These are phyloP conservation scores for Cutaneotrichosporon mucoides DNA, from an alignment of 1,284 basidiomycete species.

Conservation along the genomic window DNA sequence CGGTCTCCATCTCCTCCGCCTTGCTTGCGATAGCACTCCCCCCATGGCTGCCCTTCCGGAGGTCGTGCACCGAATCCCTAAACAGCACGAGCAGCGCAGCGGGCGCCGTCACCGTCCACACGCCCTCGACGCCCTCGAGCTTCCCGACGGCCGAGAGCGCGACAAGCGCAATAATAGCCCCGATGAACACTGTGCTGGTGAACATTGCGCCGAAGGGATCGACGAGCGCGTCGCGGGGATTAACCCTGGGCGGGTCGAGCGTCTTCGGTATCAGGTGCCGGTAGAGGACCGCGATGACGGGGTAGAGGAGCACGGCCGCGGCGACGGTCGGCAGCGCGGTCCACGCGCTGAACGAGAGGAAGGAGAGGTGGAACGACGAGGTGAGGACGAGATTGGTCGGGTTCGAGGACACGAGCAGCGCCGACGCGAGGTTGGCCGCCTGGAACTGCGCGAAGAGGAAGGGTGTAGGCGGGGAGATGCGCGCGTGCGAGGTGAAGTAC, in stretches of 20 bases:
- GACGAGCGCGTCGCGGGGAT: constrained; percentile 52
- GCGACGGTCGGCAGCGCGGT: constrained; percentile 47
- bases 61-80: constrained; percentile 64
- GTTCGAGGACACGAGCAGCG: constrained; percentile 52
- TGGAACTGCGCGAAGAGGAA: constrained; percentile 69
- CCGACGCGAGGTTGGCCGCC: constrained; percentile 68
- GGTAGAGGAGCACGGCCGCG: constrained; percentile 42
- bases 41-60: neutral
- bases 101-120: constrained; percentile 70
- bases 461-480: constrained; percentile 58
- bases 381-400: constrained; percentile 54
- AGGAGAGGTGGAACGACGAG: constrained; percentile 47
- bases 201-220: constrained; percentile 56
- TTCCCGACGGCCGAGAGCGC: constrained; percentile 56
- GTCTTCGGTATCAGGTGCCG: neutral
- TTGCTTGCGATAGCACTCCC: neutral
- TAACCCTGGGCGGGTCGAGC: constrained; percentile 41
- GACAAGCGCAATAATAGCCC: constrained; percentile 58
- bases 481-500: constrained; percentile 73
- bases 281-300: constrained; percentile 29
- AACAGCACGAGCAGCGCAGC: constrained; percentile 70
- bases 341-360: constrained; percentile 49
- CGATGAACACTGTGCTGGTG: constrained; percentile 52
- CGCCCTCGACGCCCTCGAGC: constrained; percentile 63
- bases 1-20: neutral